Conservation (phyloP, 2,329 filamentous ascomycete genomes). For the Aspergillus sp. region DNA sequence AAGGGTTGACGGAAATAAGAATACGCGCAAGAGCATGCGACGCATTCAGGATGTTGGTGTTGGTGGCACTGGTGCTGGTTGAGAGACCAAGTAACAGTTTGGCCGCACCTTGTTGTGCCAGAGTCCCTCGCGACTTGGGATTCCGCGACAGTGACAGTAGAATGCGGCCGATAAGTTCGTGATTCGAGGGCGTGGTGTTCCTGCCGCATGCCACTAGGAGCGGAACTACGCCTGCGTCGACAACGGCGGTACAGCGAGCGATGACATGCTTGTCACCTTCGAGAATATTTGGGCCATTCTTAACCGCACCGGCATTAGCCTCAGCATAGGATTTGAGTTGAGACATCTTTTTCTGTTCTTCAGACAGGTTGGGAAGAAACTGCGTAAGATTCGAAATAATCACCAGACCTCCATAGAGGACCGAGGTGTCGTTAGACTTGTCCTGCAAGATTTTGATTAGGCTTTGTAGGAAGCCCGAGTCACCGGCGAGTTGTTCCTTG, state of each 20-base stretch:
- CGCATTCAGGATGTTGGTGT: constrained; percentile 55
- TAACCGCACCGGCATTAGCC: constrained; percentile 70
- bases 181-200: constrained; percentile 66
- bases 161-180: constrained; percentile 70
- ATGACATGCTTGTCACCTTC: constrained; percentile 75
- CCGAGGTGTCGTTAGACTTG: constrained; percentile 62
- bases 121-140: constrained; percentile 69
- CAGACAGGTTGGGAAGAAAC: constrained; percentile 74
- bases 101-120: constrained; percentile 92
- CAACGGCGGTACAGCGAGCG: constrained; percentile 72
- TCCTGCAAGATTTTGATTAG: constrained; percentile 56
- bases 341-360: constrained; percentile 88
- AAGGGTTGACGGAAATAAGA: constrained; percentile 80
- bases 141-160: constrained; percentile 74
- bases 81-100: constrained; percentile 77
- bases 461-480: constrained; percentile 66
- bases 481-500: constrained; percentile 75
- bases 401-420: constrained; percentile 82
- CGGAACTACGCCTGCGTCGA: constrained; percentile 75
- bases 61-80: constrained; percentile 35
- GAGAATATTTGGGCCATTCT: constrained; percentile 60
- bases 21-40: constrained; percentile 82
- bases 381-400: constrained; percentile 81
- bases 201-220: constrained; percentile 75
- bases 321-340: constrained; percentile 95